Evolutionary conservation across 192 early-diverging fungal species (phyloP).

Genomic region (Allomyces macrogynus): DNA sequence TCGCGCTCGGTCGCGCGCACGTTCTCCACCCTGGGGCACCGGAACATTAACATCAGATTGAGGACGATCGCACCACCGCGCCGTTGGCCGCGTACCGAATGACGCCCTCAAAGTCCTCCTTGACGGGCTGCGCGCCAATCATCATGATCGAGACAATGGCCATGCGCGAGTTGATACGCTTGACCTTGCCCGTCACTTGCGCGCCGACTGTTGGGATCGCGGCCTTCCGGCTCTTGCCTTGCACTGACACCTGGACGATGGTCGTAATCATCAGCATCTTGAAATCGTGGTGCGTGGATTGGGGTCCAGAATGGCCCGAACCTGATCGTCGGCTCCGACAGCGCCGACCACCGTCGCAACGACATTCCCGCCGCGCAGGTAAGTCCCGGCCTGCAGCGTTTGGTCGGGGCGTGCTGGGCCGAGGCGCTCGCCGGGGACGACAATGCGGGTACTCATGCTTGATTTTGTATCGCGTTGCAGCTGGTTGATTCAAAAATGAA

Average conservation of each 20-base stretch:
- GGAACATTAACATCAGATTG: background rate
- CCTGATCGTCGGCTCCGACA: no score
- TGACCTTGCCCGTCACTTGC: constrained; percentile 60
- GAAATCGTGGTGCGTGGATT: no score
- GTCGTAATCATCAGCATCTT: no score
- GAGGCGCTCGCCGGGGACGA: background rate
- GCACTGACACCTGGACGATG: background rate
- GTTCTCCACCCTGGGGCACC: constrained; percentile 53
- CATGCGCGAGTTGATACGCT: constrained; percentile 69
- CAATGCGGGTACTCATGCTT: background rate
- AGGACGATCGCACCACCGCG: background rate
- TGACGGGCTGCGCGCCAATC: constrained; percentile 53
- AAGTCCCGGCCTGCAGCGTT: no score
- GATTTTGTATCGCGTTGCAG: no score
- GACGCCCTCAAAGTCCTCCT: constrained; percentile 74
- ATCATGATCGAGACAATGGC: constrained; percentile 84
- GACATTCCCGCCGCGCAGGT: no score
- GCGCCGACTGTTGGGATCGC: constrained; percentile 6
- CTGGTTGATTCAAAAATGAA: no score
- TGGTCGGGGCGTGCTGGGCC: no score
- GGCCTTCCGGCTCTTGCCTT: background rate
- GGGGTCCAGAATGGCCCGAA: no score
- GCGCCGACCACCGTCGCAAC: no score
- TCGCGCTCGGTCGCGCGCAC: constrained; percentile 87
- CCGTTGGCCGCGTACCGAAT: constrained; percentile 28